Conservation (phyloP, 2,329 filamentous ascomycete genomes). For the Epichloe sibirici region DNA sequence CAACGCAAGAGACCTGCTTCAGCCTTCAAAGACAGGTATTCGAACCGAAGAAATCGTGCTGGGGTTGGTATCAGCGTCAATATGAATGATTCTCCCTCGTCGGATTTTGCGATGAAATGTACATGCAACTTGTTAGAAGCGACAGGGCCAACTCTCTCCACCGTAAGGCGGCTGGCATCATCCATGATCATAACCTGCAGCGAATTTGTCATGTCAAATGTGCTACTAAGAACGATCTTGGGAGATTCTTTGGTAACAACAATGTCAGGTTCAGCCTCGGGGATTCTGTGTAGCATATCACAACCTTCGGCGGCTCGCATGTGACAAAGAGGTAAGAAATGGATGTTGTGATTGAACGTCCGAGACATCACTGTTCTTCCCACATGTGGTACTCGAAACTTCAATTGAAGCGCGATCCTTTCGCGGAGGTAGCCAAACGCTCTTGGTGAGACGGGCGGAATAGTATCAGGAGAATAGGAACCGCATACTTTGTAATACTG, state of each 20-base stretch:
- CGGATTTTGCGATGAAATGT: slow-evolving; percentile 29
- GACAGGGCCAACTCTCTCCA: background rate
- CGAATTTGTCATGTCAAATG: background rate
- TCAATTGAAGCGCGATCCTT: background rate
- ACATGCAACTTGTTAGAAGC: slow-evolving; percentile 25
- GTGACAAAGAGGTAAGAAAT: background rate
- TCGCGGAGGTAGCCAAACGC: no score
- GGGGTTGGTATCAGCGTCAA: slow-evolving; percentile 24
- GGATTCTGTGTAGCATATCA: background rate
- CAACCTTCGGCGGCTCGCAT: background rate
- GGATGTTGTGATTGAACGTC: background rate
- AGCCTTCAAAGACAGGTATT: slow-evolving; percentile 30
- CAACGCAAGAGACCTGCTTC: slow-evolving; percentile 34
- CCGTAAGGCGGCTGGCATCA: background rate
- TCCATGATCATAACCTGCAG: background rate
- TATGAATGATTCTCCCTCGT: slow-evolving; percentile 27
- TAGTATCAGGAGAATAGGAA: no score
- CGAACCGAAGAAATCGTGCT: slow-evolving; percentile 34
- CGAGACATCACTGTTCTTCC: background rate
- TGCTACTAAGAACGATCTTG: background rate
- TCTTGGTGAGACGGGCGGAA: no score
- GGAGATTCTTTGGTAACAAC: background rate
- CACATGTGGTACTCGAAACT: background rate
- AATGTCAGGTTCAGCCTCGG: background rate
- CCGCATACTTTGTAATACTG: no score